Evolutionary conservation across 305 asterid species (phyloP).

Genomic region (Fraxinus nigra): DNA sequence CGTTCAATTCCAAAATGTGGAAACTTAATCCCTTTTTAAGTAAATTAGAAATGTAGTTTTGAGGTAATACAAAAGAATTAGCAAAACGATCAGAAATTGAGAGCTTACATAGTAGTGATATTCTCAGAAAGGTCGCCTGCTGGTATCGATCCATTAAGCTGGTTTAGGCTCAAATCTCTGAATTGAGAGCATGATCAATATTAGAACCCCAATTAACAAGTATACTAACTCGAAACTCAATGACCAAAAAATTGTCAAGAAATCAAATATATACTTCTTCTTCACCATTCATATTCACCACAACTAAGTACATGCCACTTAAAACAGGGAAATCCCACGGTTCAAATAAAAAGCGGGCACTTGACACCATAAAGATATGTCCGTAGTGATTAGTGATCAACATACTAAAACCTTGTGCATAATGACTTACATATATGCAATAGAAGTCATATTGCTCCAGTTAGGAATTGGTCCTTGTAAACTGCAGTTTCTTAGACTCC

Average conservation of each 20-base stretch:
- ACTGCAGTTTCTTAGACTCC: conserved; percentile 98
- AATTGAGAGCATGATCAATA: conserved; percentile 20
- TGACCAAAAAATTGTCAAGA: not conserved
- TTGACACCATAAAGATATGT: not conserved
- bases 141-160: conserved; percentile 79
- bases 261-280: not conserved
- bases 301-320: not conserved
- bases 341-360: not conserved
- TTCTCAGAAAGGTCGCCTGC: conserved; percentile 54
- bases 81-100: conserved; percentile 10
- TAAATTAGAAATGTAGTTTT: not conserved
- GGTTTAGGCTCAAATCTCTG: conserved; percentile 92
- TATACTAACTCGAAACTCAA: not conserved
- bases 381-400: conserved; percentile 9
- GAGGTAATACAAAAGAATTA: conserved; percentile 9
- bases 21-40: not conserved
- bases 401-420: not conserved
- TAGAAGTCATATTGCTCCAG: conserved; percentile 58
- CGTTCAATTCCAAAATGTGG: not conserved
- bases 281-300: not conserved
- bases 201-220: conserved; percentile 7
- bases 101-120: conserved; percentile 81
- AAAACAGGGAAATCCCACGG: not conserved
- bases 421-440: conserved; percentile 75
- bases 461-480: conserved; percentile 81